Evolutionary conservation across 805 yeast species (phyloP).

Genomic region (Yamadazyma akitaensis): DNA sequence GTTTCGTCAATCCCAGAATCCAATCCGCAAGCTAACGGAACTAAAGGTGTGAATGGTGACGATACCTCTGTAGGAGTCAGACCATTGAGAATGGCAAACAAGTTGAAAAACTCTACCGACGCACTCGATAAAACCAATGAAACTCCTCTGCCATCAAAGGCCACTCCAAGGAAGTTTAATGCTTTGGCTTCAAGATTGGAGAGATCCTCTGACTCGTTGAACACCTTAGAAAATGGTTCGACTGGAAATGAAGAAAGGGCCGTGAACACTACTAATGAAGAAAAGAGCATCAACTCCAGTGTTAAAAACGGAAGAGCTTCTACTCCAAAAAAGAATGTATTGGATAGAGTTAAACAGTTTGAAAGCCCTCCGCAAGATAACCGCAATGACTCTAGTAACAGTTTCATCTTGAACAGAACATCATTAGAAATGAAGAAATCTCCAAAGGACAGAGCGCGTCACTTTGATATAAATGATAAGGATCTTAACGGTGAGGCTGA

Average conservation of each 20-base stretch:
- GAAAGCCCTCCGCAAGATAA: constrained; percentile 23
- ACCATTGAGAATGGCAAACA: constrained; percentile 67
- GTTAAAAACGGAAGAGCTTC: neutral
- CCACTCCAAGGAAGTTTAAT: constrained; percentile 6
- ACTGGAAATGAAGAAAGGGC: constrained; percentile 7
- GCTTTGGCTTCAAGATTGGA: constrained; percentile 24
- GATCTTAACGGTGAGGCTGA: constrained; percentile 3
- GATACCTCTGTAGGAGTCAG: constrained; percentile 46
- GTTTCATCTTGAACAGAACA: constrained; percentile 15
- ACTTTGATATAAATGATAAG: constrained; percentile 1
- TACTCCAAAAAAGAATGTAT: constrained; percentile 19
- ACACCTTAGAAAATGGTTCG: constrained; percentile 15
- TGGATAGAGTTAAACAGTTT: constrained; percentile 37
- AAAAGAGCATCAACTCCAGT: neutral
- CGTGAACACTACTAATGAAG: neutral
- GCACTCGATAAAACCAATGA: neutral
- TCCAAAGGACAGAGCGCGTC: constrained; percentile 7
- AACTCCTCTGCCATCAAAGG: neutral
- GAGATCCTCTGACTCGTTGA: constrained; percentile 16
- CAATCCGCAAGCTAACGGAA: neutral
- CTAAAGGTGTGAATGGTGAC: neutral
- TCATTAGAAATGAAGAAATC: constrained; percentile 17
- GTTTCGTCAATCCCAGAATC: neutral
- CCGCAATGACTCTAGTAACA: constrained; percentile 11
- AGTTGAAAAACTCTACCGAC: constrained; percentile 22